Evolutionary conservation across 306 rosid genomes (phyloP).

Genomic region (Cucumis melo): DNA sequence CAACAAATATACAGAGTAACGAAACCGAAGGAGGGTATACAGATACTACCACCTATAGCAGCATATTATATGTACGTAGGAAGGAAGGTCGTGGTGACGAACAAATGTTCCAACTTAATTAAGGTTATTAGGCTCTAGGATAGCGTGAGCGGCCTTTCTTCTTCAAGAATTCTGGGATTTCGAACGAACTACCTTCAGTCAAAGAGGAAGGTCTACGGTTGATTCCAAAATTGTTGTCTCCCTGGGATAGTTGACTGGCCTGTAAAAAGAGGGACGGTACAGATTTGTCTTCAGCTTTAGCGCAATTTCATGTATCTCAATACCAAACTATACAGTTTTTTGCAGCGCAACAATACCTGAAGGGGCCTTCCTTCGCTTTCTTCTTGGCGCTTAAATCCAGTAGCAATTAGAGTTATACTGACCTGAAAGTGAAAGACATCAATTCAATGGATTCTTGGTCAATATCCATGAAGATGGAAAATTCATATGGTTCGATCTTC

Average conservation of each 20-base stretch:
- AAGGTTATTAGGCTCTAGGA: slow-evolving; percentile 50
- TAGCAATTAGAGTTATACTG: slow-evolving; percentile 90
- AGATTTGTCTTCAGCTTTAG: neutral
- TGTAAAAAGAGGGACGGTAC: slow-evolving; percentile 14
- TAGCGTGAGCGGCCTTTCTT: slow-evolving; percentile 93
- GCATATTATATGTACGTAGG: neutral
- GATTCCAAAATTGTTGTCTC: slow-evolving; percentile 32
- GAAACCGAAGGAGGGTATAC: neutral
- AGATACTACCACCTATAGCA: slow-evolving; percentile 5
- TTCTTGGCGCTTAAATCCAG: slow-evolving; percentile 99
- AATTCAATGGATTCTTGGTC: neutral
- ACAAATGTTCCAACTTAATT: neutral
- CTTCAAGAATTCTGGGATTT: slow-evolving; percentile 89
- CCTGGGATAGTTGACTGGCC: slow-evolving; percentile 53
- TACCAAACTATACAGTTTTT: neutral
- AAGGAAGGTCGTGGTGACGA: neutral
- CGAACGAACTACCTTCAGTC: slow-evolving; percentile 53
- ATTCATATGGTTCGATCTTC: neutral
- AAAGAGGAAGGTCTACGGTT: slow-evolving; percentile 53
- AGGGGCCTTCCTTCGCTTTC: slow-evolving; percentile 66
- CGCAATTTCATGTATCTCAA: neutral
- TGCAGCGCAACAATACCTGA: slow-evolving; percentile 35
- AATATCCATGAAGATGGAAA: neutral
- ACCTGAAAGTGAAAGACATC: slow-evolving; percentile 31
- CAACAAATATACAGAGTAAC: neutral